Evolutionary conservation across 2,329 filamentous ascomycete species (phyloP), one percentile per base, ranked within the genome.

Genomic region (Zasmidium angulare): DNA sequence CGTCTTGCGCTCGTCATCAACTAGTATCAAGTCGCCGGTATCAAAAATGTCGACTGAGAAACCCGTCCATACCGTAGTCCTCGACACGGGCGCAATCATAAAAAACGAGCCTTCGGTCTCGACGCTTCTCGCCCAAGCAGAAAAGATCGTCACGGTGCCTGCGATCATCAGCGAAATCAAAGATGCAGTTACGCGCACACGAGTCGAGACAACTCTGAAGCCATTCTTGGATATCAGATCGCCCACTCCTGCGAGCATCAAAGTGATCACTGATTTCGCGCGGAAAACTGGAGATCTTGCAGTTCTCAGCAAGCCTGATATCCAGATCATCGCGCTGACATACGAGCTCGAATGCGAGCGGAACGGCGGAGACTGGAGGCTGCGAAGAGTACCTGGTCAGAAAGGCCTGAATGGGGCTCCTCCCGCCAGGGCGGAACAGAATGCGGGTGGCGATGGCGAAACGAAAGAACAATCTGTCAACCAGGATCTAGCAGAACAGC

Each of bases 271-370:
- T 51, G 89, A 90, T 59, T 98, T 98, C 79, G 90, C 95, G 48
- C 85, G 90, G 56, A 89, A 87, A 73, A 98, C 95, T 0, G 95
- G 95, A 56, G 95, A 99, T 74, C 82, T 93, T 63, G 85, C 89
- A 11, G 93, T 97, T 0, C 79, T 99, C 59, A 97, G 93, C 77
- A 86, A 84, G 71, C 89, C 92, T 1, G 95, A 99, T 86, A 80
- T 98, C 61, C 89, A 96, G 67, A 84, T 99, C 46, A 80, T 98
- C 70, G 95, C 93, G 9, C 79, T 99, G 57, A 89, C 91, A 0
- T 98, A 98, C 74, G 95, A 99, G 74, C 74, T 98, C n/a, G 93
- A 98, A 69, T 89, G 90, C 69, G 93, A 98, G 79, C 82, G 88
- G 59, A 96, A 96, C 72, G 86, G 87, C n/a, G 93, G 93, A 1